Evolutionary conservation across 768 basidiomycete genomes (phyloP).

Genomic region (Hypholoma fasciculare): DNA sequence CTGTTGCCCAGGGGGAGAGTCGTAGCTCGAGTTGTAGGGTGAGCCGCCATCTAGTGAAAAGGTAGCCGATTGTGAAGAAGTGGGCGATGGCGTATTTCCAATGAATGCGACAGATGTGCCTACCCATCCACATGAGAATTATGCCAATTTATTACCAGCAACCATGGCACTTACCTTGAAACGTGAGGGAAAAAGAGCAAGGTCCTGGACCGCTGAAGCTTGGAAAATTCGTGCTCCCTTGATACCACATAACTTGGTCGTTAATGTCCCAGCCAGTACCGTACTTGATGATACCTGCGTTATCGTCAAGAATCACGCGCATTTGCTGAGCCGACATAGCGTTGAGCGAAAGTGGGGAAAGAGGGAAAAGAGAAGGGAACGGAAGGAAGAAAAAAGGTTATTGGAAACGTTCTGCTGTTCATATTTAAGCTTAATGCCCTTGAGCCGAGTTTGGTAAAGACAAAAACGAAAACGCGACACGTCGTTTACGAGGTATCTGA

Average conservation of each 20-base stretch:
- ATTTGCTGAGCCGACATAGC: background rate
- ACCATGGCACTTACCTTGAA: constrained; percentile 6
- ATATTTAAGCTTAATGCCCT: no score
- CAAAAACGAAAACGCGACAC: no score
- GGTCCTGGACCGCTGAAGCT: background rate
- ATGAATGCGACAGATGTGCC: background rate
- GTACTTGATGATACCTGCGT: background rate
- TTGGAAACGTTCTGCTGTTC: no score
- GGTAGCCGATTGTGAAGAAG: no score
- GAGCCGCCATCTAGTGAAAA: background rate
- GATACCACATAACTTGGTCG: constrained; percentile 5
- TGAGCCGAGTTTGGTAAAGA: no score
- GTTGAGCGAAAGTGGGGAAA: background rate
- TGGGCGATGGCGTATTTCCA: background rate
- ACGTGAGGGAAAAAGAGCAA: constrained; percentile 5
- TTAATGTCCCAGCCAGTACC: constrained; percentile 5
- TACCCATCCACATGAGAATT: background rate
- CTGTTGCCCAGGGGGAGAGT: background rate
- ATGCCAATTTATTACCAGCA: no score
- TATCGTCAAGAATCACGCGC: constrained; percentile 10
- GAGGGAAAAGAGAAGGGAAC: background rate
- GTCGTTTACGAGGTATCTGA: no score
- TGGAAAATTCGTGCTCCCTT: constrained; percentile 1
- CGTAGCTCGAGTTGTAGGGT: background rate
- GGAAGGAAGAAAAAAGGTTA: no score